Evolutionary conservation across 768 basidiomycete species (phyloP), one percentile per base, ranked within the genome.

Genomic region (Suillus occidentalis): DNA sequence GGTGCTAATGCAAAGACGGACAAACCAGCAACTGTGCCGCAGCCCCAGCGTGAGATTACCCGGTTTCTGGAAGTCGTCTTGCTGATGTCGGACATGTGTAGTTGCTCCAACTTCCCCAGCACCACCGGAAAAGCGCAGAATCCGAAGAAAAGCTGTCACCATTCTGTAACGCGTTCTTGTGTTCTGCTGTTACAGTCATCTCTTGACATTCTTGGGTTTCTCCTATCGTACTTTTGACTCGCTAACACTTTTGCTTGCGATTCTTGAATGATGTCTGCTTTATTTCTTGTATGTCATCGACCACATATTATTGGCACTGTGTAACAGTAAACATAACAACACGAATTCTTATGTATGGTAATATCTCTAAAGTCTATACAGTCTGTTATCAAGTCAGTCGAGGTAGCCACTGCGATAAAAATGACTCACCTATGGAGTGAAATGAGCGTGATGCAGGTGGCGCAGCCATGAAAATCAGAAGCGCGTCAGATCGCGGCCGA

Each of bases 401-500:
- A 71, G 67, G 67, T 66, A 68, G 63, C 50, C 34, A 25, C 56
- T 12, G 61, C 62, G 61, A 72, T 45, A 69, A 67, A 63, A 58
- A 70, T 63, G 70, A 69, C 68, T 68, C 66, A 68, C 63, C 63
- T 73, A 70, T 59, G 39, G 7, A 25, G n/a, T 28, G 18, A 42
- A 42, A 59, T 59, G 58, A 59, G 40, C 25, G 58, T 59, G 58
- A 39, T 20, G 37, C 40, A 12, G n/a, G 18, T 42, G 58, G 40
- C 40, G 58, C 18, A 59, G 25, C 40, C 10, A 59, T 42, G 40
- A 28, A 58, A 31, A 59, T 82, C 75, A 91, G 72, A 91, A 90
- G 16, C 88, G 84, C 25, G 85, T 88, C 64, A 91, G 73, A 72
- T 92, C 90, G 34, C 90, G 85, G 8, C 89, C 89, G 74, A 90